Base-by-base conservation (phyloP, 106 monocot species). In the Amphibolis antarctica region DNA sequence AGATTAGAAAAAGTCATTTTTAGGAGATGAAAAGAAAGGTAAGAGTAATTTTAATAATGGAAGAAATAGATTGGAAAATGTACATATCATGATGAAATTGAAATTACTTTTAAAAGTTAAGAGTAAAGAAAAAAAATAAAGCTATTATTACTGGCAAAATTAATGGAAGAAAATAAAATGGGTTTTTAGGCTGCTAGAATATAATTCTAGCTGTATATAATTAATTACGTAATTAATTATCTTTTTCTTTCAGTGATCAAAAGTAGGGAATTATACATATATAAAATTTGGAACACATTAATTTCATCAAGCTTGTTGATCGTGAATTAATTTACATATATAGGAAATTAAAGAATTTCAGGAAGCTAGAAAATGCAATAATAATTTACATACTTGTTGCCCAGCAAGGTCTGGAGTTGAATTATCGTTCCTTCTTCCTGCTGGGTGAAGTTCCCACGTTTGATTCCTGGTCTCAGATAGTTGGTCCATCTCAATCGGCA, bases 401-500 rank as follows among this genome's bases (percentile, higher is more conserved):
- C 85, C 28, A 86, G 67, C 45, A 86, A 22, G 31, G 79, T 59
- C 59, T 86, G 86, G 54, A 86, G 82, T 48, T 77, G 79, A 51
- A 86, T 63, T 62, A 86, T 86, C 56, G 77, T 64, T 22, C 69
- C 75, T 65, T 83, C 86, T 57, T 87, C 87, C 49, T 75, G 61
- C 0, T 48, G 57, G 13, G 86, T 87, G 77, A 87, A 87, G 71
- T 87, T 83, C 3, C 86, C 86, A 17, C 86, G 64, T 59, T 69
- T 83, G 29, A 87, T 87, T 24, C 86, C 86, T 10, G 86, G 86
- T 46, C 86, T 70, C 25, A 87, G 80, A 71, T 86, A 86, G 66
- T 86, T 86, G 0, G 86, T 86, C 86, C 86, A 86, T 31, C 86
- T 66, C 56, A 86, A 62, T 58, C 86, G 65, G 68, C 86, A 86